phyloP scores from a whole-genome alignment of 805 yeast genomes.

The Yamadazyma tumulicola region DNA sequence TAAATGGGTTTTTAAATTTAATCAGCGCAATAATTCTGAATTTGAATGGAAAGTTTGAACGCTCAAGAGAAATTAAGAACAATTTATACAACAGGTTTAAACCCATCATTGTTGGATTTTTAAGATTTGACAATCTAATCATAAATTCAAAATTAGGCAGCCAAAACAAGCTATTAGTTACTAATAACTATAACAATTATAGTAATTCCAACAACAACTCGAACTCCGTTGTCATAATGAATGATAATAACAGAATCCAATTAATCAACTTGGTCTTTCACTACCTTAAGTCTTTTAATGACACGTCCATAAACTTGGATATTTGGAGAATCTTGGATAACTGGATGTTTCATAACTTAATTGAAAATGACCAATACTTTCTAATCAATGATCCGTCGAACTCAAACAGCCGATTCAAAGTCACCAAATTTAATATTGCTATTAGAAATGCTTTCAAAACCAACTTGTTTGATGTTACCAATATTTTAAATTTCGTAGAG shows the following conservation, averaged over 20 bases:
- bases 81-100: constrained; percentile 30
- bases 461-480: constrained; percentile 47
- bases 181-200: constrained; percentile 2
- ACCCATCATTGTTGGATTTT: constrained; percentile 32
- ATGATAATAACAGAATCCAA: constrained; percentile 34
- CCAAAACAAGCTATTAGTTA: no score
- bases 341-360: constrained; percentile 53
- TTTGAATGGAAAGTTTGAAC: constrained; percentile 19
- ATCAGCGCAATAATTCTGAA: constrained; percentile 39
- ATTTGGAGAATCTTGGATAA: constrained; percentile 71
- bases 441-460: constrained; percentile 26
- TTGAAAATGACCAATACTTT: constrained; percentile 5
- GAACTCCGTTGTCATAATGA: constrained; percentile 21
- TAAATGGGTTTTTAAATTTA: constrained; percentile 71
- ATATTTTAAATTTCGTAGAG: constrained; percentile 57
- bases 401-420: constrained; percentile 4
- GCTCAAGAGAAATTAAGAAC: constrained; percentile 22
- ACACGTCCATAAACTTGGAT: constrained; percentile 31
- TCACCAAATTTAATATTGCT: constrained; percentile 8
- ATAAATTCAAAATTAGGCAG: constrained; percentile 14
- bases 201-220: constrained; percentile 9
- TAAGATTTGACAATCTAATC: constrained; percentile 39
- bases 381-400: background rate
- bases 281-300: constrained; percentile 50
- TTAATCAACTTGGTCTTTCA: constrained; percentile 41